phyloP scores from a whole-genome alignment of 306 rosid species.

The Comarum palustre region DNA sequence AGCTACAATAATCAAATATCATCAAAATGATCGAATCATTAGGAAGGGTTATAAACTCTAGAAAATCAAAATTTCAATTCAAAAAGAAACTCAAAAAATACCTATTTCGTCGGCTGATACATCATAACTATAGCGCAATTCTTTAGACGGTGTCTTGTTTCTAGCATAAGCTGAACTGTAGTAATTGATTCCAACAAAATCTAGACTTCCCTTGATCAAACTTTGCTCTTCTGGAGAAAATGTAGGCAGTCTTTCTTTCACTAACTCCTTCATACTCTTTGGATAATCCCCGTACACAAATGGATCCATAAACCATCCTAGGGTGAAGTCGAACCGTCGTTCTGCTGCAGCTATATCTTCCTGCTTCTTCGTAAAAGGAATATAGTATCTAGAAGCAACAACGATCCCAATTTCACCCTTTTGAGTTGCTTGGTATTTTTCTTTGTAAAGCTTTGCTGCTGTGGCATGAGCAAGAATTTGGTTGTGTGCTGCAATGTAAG shows the following conservation, averaged over 20 bases:
- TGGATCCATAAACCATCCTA: constrained; percentile 40
- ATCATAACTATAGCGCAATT: not conserved
- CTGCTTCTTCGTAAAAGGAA: constrained; percentile 19
- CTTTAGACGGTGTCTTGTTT: not conserved
- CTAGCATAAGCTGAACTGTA: constrained; percentile 25
- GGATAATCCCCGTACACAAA: constrained; percentile 31
- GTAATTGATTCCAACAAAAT: constrained; percentile 36
- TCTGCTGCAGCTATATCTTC: constrained; percentile 34
- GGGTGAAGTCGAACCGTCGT: constrained; percentile 27
- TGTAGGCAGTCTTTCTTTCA: constrained; percentile 32
- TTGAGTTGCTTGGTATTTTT: constrained; percentile 36
- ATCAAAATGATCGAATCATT: not conserved
- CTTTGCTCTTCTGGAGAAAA: constrained; percentile 20
- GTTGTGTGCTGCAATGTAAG: constrained; percentile 37
- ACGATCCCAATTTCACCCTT: constrained; percentile 39
- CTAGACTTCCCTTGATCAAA: constrained; percentile 26
- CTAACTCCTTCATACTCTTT: constrained; percentile 14
- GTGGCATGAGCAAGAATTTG: constrained; percentile 38
- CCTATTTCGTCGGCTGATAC: not conserved
- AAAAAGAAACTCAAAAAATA: not conserved
- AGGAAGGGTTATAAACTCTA: not conserved
- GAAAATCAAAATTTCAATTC: no score
- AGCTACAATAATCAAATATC: constrained; percentile 15
- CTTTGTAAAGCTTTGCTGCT: constrained; percentile 23
- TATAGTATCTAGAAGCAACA: constrained; percentile 12